These are phyloP conservation scores for Morella rubra DNA, from an alignment of 306 rosid genomes.

Conservation along the genomic window DNA sequence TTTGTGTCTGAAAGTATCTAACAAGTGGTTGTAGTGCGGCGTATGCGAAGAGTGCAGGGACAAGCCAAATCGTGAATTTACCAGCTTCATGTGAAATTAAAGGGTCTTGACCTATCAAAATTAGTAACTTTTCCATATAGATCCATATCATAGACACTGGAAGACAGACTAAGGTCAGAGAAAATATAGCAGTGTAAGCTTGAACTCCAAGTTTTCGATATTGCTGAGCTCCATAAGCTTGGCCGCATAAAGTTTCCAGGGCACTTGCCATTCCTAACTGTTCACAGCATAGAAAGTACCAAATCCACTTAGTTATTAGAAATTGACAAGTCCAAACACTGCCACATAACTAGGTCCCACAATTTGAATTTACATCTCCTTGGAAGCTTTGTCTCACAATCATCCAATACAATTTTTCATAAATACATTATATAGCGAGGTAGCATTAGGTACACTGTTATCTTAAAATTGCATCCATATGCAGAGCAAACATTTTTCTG, in stretches of 20 bases:
- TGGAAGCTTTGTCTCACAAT: neutral
- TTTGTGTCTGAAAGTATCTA: slow-evolving; percentile 68
- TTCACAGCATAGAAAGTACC: slow-evolving; percentile 3
- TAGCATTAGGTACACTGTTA: neutral
- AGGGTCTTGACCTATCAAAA: slow-evolving; percentile 76
- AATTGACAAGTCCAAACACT: neutral
- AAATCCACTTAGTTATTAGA: neutral
- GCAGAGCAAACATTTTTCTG: neutral
- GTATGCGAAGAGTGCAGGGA: slow-evolving; percentile 70
- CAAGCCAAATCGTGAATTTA: slow-evolving; percentile 51
- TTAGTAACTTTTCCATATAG: slow-evolving; percentile 52
- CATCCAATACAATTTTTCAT: neutral
- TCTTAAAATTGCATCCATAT: neutral
- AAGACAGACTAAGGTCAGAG: slow-evolving; percentile 50
- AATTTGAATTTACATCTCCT: neutral
- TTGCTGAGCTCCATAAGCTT: slow-evolving; percentile 61
- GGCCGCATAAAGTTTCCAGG: slow-evolving; percentile 58
- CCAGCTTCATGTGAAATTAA: slow-evolving; percentile 68
- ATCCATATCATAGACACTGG: slow-evolving; percentile 63
- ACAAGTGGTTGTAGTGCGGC: slow-evolving; percentile 63
- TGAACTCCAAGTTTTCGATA: slow-evolving; percentile 46
- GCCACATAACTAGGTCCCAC: neutral
- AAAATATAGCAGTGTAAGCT: slow-evolving; percentile 59
- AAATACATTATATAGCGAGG: neutral
- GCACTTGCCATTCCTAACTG: slow-evolving; percentile 63